These are phyloP conservation scores for Suhomyces kilbournensis DNA, from an alignment of 805 yeast species.

Conservation along the genomic window DNA sequence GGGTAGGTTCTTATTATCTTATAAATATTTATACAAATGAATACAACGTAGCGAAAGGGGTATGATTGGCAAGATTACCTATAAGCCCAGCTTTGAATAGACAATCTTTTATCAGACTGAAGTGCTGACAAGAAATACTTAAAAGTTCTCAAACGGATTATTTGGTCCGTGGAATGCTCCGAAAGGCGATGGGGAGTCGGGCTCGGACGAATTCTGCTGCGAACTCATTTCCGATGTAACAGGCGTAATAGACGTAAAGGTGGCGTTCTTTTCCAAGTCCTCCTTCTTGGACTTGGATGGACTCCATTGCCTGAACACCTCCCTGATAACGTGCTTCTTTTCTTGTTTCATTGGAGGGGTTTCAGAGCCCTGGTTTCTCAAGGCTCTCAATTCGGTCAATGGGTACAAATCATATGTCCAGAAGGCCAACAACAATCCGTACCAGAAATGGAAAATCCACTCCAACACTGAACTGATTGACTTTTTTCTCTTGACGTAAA, in stretches of 20 bases:
- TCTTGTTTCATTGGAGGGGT: constrained; percentile 1
- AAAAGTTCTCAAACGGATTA: neutral
- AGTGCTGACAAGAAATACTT: neutral
- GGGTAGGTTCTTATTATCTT: neutral
- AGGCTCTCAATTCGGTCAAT: constrained; percentile 20
- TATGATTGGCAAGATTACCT: neutral
- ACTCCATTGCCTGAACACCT: constrained; percentile 4
- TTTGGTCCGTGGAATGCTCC: constrained; percentile 2
- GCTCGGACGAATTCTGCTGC: neutral
- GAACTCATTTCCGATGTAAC: constrained; percentile 3
- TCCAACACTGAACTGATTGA: constrained; percentile 20
- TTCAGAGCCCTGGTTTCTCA: constrained; percentile 9
- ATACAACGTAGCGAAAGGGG: neutral
- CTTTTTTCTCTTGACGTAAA: constrained; percentile 17
- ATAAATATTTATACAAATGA: neutral
- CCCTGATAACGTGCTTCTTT: constrained; percentile 1
- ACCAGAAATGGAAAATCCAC: constrained; percentile 29
- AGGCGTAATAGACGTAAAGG: neutral
- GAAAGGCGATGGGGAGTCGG: constrained; percentile 1
- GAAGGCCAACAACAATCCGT: constrained; percentile 23
- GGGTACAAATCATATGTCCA: constrained; percentile 30
- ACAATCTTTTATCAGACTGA: neutral
- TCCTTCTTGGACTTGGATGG: constrained; percentile 1
- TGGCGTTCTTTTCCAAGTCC: constrained; percentile 4
- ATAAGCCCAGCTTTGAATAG: neutral